Conservation (phyloP, 140 eudicot species). For the Ambrosia hybrid region DNA sequence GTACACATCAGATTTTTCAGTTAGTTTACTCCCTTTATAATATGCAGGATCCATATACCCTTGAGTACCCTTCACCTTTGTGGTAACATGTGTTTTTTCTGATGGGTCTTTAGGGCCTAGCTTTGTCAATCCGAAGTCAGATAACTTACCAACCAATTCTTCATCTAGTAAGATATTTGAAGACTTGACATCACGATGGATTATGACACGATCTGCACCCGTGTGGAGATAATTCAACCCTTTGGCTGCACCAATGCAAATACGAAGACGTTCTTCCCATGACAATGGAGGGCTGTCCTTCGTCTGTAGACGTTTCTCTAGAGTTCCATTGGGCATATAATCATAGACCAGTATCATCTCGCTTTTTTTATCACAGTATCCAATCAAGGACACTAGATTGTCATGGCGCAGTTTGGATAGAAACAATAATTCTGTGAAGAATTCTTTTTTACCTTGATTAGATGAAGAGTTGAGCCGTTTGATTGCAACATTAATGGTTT, state of each 20-base stretch:
- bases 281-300: slow-evolving; percentile 29
- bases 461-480: neutral
- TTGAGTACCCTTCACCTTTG: slow-evolving; percentile 52
- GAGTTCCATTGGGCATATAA: neutral
- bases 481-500: neutral
- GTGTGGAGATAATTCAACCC: slow-evolving; percentile 57
- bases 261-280: slow-evolving; percentile 48
- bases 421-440: neutral
- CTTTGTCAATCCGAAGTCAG: slow-evolving; percentile 61
- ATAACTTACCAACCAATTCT: slow-evolving; percentile 58
- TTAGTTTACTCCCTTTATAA: slow-evolving; percentile 23
- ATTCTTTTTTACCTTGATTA: neutral
- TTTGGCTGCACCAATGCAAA: slow-evolving; percentile 58
- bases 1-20: slow-evolving; percentile 49
- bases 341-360: neutral
- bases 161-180: slow-evolving; percentile 55
- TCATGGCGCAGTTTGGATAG: neutral
- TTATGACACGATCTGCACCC: slow-evolving; percentile 40
- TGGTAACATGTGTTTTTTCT: slow-evolving; percentile 43
- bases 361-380: neutral
- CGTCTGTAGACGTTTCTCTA: slow-evolving; percentile 36
- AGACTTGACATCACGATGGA: slow-evolving; percentile 60
- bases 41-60: slow-evolving; percentile 61
- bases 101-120: slow-evolving; percentile 38
- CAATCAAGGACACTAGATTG: slow-evolving; percentile 1